phyloP scores from a whole-genome alignment of 2,329 filamentous ascomycete genomes.

The Penicillium sp. region DNA sequence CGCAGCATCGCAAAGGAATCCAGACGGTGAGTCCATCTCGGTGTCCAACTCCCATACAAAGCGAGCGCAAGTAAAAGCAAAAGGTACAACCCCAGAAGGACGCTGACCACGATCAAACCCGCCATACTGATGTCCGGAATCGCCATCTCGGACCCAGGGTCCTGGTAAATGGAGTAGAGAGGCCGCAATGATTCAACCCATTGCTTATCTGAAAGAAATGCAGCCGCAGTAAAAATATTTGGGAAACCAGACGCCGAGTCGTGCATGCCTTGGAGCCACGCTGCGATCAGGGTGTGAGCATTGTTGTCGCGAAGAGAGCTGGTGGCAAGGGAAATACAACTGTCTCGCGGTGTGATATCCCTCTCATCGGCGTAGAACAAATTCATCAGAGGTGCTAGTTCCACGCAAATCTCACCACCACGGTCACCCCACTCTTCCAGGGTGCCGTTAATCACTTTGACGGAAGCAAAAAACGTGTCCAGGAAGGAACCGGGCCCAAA shows the following conservation, averaged over 20 bases:
- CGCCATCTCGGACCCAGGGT: slow-evolving; percentile 8
- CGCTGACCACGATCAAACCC: slow-evolving; percentile 14
- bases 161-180: not conserved
- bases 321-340: not conserved
- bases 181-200: not conserved
- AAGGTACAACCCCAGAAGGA: slow-evolving; percentile 14
- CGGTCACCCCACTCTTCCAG: not conserved
- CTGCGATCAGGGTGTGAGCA: not conserved
- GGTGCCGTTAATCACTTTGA: not conserved
- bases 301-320: not conserved
- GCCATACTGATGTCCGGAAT: slow-evolving; percentile 12
- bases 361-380: not conserved
- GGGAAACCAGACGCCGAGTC: not conserved
- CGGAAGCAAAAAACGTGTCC: slow-evolving; percentile 6
- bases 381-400: not conserved
- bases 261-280: not conserved
- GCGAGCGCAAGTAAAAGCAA: slow-evolving; percentile 14
- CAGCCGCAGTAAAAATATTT: not conserved
- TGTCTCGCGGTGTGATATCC: not conserved
- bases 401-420: not conserved
- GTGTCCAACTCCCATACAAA: slow-evolving; percentile 15
- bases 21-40: slow-evolving; percentile 20
- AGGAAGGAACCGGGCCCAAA: slow-evolving; percentile 29
- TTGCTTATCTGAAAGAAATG: not conserved
- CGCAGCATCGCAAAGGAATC: slow-evolving; percentile 27